phyloP scores from a whole-genome alignment of 2,329 filamentous ascomycete genomes.

The Geosmithia flava region DNA sequence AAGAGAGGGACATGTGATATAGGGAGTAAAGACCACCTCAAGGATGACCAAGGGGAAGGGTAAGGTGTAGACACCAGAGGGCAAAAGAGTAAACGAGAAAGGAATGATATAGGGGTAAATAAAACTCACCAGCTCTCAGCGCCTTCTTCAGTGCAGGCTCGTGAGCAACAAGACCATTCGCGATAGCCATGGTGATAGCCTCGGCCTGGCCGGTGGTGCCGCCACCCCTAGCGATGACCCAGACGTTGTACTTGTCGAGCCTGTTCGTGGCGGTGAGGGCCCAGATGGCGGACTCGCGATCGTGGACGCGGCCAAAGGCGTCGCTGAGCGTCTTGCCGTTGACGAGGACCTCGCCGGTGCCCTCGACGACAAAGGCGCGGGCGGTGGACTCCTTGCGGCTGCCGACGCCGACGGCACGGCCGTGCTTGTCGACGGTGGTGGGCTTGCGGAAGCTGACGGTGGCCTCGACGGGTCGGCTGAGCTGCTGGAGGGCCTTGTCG shows the following conservation, averaged over 20 bases:
- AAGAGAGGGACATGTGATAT: too few relatives aligned
- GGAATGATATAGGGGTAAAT: neutral
- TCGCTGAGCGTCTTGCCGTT: slow-evolving; percentile 80
- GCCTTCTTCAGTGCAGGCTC: slow-evolving; percentile 85
- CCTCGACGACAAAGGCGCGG: slow-evolving; percentile 80
- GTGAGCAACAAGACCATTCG: slow-evolving; percentile 78
- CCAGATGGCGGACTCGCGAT: slow-evolving; percentile 91
- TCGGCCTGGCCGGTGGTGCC: slow-evolving; percentile 94
- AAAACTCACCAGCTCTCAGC: slow-evolving; percentile 68
- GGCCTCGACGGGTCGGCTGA: slow-evolving; percentile 64
- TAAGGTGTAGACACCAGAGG: slow-evolving; percentile 3
- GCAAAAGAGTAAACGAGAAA: neutral
- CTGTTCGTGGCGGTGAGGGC: slow-evolving; percentile 70
- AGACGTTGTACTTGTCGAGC: slow-evolving; percentile 95
- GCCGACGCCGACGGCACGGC: slow-evolving; percentile 69
- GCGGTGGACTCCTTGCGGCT: slow-evolving; percentile 81
- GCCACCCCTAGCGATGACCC: slow-evolving; percentile 72
- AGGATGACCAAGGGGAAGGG: too few relatives aligned
- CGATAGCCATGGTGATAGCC: slow-evolving; percentile 80
- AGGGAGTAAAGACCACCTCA: too few relatives aligned
- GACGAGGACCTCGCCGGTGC: slow-evolving; percentile 77
- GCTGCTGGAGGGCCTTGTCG: slow-evolving; percentile 48
- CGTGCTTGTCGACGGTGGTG: slow-evolving; percentile 60
- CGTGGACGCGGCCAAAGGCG: slow-evolving; percentile 77
- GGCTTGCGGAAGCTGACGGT: slow-evolving; percentile 50